A percentile compares a stretch with the other conserved stretches of the same genome.
Evolutionary conservation across 2,329 filamentous ascomycete species (phyloP).

Genomic region (Geosmithia flava): DNA sequence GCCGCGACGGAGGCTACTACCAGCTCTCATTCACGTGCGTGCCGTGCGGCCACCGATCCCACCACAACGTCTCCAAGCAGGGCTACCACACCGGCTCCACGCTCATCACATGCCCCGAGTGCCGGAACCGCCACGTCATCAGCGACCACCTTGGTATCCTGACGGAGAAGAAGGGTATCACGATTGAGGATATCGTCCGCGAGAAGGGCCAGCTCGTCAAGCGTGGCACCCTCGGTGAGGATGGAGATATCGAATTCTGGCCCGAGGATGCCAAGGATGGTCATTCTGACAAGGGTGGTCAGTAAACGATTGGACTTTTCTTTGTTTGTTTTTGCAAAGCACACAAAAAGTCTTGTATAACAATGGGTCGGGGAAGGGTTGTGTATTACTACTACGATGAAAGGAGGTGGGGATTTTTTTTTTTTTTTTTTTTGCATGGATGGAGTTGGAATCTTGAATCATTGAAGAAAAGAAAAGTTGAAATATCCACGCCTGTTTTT

Average conservation of each 20-base stretch:
- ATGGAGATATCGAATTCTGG: slow-evolving; percentile 91
- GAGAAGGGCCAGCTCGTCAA: slow-evolving; percentile 66
- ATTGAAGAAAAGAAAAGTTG: no score
- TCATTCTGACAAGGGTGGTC: neutral
- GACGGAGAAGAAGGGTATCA: slow-evolving; percentile 49
- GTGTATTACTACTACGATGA: no score
- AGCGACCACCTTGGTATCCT: slow-evolving; percentile 78
- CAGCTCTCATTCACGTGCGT: slow-evolving; percentile 87
- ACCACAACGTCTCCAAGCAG: slow-evolving; percentile 81
- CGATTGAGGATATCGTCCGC: slow-evolving; percentile 65
- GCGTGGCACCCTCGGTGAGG: slow-evolving; percentile 56
- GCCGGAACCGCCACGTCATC: slow-evolving; percentile 82
- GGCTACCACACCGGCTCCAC: slow-evolving; percentile 88
- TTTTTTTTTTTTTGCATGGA: no score
- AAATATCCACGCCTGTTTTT: no score
- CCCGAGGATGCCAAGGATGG: slow-evolving; percentile 44
- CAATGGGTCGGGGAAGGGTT: no score
- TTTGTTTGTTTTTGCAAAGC: no score
- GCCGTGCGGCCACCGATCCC: slow-evolving; percentile 68
- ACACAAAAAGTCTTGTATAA: neutral
- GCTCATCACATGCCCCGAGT: slow-evolving; percentile 77
- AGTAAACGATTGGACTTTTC: no score
- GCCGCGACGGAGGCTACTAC: slow-evolving; percentile 40
- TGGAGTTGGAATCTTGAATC: neutral
- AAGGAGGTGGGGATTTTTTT: neutral